Evolutionary conservation across 441 rosid species (phyloP), one percentile per base, ranked within the genome.

Genomic region (Macaranga tanarius): DNA sequence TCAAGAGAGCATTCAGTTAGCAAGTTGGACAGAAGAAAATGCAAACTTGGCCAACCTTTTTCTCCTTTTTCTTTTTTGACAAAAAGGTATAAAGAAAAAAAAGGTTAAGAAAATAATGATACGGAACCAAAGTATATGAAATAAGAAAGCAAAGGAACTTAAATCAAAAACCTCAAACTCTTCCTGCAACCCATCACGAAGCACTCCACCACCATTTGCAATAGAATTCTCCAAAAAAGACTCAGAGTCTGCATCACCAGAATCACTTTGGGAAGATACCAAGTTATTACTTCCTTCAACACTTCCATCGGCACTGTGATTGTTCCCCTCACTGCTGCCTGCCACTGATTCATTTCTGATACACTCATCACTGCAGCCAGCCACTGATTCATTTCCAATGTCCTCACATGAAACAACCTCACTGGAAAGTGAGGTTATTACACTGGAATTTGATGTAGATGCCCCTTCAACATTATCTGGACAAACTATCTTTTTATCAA

Each of bases 81-180:
- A 0, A 44, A 3, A 13, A 26, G n/a, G 3, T 0, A 58, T 57
- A 13, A 67, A 26, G 20, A 22, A 22, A 0, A 17, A 56, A 75
- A 55, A n/a, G 8, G 64, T 31, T 31, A 47, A 59, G 13, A 47
- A 11, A 6, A 54, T 19, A 19, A 62, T 34, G 58, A 28, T 31
- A 22, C 17, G 45, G 63, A 44, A 42, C 62, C 11, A 31, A 56
- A 19, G 17, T 16, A 17, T 13, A 47, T 60, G 76, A 56, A 26
- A 61, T n/a, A 51, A 47, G 52, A 44, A 65, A 62, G 2, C 26
- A n/a, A 69, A 62, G 72, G 67, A 76, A 75, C 76, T 76, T 70
- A 72, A 72, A 79, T 77, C 71, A 79, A 75, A 83, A 86, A 88
- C 92, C 92, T 86, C 82, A 45, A 81, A 70, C 74, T 82, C 79